A percentile compares a stretch with the other conserved stretches of the same genome.
phyloP scores from a whole-genome alignment of 164 flowering plant genomes.

The Kalanchoe fedtschenkoi region DNA sequence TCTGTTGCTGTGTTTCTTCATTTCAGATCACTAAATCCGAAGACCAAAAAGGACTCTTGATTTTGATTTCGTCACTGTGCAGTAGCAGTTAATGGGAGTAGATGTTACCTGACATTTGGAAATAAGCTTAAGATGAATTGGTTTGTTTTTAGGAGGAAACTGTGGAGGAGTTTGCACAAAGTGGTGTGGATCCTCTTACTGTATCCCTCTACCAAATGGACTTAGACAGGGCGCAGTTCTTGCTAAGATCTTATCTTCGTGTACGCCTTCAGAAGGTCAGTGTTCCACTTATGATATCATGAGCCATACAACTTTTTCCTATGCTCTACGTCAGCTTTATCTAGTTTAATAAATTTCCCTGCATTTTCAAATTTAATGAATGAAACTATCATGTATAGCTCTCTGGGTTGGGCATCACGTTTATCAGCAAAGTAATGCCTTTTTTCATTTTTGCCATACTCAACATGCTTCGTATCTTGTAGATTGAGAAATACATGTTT shows the following conservation, averaged over 20 bases:
- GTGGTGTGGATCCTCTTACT: slow-evolving; percentile 55
- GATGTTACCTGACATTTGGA: neutral
- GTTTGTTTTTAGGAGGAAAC: slow-evolving; percentile 49
- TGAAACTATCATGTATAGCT: neutral
- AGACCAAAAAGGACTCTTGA: neutral
- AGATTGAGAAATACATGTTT: slow-evolving; percentile 75
- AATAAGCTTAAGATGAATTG: neutral
- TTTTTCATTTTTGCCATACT: no score
- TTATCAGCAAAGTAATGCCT: neutral
- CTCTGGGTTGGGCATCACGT: no score
- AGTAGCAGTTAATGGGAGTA: neutral
- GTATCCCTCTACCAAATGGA: slow-evolving; percentile 89
- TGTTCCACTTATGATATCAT: neutral
- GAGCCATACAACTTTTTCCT: neutral
- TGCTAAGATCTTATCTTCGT: slow-evolving; percentile 81
- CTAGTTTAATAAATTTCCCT: neutral
- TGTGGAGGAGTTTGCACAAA: slow-evolving; percentile 42
- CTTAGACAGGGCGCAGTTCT: slow-evolving; percentile 63
- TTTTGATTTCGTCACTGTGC: neutral
- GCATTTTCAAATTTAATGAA: neutral
- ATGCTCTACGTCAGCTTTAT: neutral
- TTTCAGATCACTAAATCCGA: no score
- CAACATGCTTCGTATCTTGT: slow-evolving; percentile 13
- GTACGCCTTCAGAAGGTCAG: slow-evolving; percentile 78
- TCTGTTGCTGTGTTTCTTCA: neutral